Base-by-base conservation (phyloP, 2,329 filamentous ascomycete species). In the Plectosphaerella sp. region DNA sequence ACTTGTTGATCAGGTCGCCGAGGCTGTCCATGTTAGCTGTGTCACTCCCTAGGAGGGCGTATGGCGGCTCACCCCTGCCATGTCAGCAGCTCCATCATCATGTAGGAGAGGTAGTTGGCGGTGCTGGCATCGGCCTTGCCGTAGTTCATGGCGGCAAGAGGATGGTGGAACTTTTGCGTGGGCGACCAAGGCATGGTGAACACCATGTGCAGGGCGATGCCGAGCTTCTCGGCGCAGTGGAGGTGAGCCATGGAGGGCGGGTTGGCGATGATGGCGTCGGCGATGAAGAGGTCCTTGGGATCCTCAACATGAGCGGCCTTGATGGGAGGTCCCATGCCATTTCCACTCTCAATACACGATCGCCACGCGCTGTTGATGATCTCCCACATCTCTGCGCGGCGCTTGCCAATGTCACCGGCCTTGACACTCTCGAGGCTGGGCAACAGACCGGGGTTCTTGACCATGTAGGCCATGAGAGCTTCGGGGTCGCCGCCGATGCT, bases 141-240 rank as follows among this genome's bases (percentile, higher is more conserved):
- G 77, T 20, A 78, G 76, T 57, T 82, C 75, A 55, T 61, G 20
- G 88, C 79, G 0, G 85, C 84, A 16, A 89, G 70, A 0, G 86
- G 86, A 62, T 89, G 86, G 1, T 84, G 82, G 54, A 89, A 89
- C 1, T 79, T 74, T 57, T 85, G 82, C 0, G 87, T 90, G 0
- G 85, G 81, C 4, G 83, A 84, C 79, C 84, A 90, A 0, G 87
- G 87, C 85, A 90, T 89, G 2, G 82, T 80, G 54, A 77, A 76
- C 56, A 80, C 72, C 56, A 80, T 66, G 56, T 80, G 76, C 5
- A 80, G 57, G 2, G 77, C 77, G 9, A 80, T 69, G 0, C 68
- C 68, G 11, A 80, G 64, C 35, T 70, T 72, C 58, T 80, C 68
- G 1, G 77, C 77, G 58, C 76, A 79, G 54, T 78, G 76, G 4